A percentile compares a stretch with the other conserved stretches of the same genome.
Conservation (phyloP, 2,329 filamentous ascomycete genomes). For the Cercospora citrullina region DNA sequence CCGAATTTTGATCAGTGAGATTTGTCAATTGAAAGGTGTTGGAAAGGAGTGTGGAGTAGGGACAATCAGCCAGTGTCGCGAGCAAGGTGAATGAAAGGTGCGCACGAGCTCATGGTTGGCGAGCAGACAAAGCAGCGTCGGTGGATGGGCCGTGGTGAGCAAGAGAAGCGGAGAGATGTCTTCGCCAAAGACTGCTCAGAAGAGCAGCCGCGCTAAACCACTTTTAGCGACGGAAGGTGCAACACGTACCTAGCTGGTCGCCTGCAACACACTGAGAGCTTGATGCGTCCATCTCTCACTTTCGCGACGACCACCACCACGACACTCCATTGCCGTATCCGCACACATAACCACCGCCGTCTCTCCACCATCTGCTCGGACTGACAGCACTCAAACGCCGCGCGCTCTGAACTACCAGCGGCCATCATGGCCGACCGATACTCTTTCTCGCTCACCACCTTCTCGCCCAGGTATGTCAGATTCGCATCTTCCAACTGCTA, state of each 20-base stretch:
- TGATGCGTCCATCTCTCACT: conserved; percentile 1
- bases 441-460: conserved; percentile 98
- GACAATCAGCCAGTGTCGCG: conserved; percentile 16
- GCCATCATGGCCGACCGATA: conserved; percentile 91
- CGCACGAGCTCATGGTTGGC: conserved; percentile 9
- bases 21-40: not conserved
- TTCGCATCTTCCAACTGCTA: not conserved
- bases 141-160: not conserved
- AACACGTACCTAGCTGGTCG: conserved; percentile 7
- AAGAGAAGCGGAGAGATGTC: conserved; percentile 7
- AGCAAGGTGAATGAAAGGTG: not conserved
- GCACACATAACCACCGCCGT: not conserved
- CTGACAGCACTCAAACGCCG: not conserved
- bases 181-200: not conserved
- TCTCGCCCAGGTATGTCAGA: conserved; percentile 87
- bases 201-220: not conserved
- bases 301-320: not conserved
- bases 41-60: not conserved
- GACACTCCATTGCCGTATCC: not conserved
- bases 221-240: not conserved
- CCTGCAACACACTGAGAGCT: conserved; percentile 1
- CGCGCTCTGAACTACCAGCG: conserved; percentile 14
- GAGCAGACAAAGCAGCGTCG: not conserved
- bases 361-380: not conserved
- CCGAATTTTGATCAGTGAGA: conserved; percentile 3